Conservation (phyloP, 805 yeast genomes). For the Wickerhamiella kurtzmanii region DNA sequence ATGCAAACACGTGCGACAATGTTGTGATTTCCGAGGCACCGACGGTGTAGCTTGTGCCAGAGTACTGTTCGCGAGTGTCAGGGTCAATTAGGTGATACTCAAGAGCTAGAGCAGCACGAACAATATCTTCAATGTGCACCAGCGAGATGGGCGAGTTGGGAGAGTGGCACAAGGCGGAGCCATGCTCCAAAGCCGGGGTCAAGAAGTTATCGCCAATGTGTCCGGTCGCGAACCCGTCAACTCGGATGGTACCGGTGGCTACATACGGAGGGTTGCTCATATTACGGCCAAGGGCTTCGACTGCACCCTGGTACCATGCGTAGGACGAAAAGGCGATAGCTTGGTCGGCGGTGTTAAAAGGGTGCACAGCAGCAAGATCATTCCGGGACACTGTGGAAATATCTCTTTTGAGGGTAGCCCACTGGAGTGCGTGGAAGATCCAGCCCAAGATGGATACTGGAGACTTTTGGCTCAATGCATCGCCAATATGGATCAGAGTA, state of each 20-base stretch:
- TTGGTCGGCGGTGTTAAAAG: conserved; percentile 4
- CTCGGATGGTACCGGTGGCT: conserved; percentile 15
- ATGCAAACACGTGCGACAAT: conserved; percentile 15
- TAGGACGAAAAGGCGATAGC: conserved; percentile 18
- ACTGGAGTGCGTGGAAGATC: conserved; percentile 4
- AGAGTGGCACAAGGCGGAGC: conserved; percentile 17
- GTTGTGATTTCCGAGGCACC: conserved; percentile 17
- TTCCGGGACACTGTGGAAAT: conserved; percentile 8
- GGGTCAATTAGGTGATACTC: conserved; percentile 20
- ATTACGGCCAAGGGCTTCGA: conserved; percentile 14
- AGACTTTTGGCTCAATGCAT: conserved; percentile 16
- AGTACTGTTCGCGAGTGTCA: conserved; percentile 7
- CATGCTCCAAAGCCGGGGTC: conserved; percentile 15
- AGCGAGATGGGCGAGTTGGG: conserved; percentile 18
- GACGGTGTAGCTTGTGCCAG: conserved; percentile 13
- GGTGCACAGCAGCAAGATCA: conserved; percentile 5
- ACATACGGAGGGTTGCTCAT: not conserved
- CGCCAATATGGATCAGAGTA: conserved; percentile 17
- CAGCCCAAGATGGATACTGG: conserved; percentile 14
- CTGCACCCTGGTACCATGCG: conserved; percentile 21
- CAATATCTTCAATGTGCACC: conserved; percentile 26
- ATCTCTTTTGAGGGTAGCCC: conserved; percentile 3
- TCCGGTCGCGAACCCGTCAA: conserved; percentile 20
- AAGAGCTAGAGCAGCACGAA: conserved; percentile 33
- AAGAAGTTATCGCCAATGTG: conserved; percentile 21